Conservation (phyloP, 257 asterid genomes). For the Cinchona pubescens region DNA sequence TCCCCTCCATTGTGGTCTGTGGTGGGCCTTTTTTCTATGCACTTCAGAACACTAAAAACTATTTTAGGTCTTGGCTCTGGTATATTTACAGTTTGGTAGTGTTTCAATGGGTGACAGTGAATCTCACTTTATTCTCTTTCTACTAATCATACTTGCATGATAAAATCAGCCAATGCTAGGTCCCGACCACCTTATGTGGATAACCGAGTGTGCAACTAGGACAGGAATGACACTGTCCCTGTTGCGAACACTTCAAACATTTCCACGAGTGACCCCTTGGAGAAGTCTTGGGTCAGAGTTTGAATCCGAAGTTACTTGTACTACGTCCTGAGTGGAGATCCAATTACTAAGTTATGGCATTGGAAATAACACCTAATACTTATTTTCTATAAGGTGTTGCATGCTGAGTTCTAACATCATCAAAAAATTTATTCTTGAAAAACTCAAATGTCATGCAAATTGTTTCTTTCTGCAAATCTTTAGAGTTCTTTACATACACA, state of each 20-base stretch:
- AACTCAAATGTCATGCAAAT: not conserved
- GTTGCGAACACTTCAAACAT: conserved; percentile 4
- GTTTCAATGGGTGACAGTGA: conserved; percentile 19
- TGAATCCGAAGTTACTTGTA: not conserved
- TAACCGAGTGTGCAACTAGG: conserved; percentile 12
- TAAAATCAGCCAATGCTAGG: conserved; percentile 22
- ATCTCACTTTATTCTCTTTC: conserved; percentile 16
- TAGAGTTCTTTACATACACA: too few species aligned
- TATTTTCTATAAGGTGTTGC: not conserved
- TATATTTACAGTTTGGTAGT: not conserved
- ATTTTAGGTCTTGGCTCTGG: not conserved
- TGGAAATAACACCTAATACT: not conserved
- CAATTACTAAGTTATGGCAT: not conserved
- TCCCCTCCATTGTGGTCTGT: not conserved
- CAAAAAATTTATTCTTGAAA: not conserved
- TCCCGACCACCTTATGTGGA: conserved; percentile 25
- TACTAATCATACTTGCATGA: conserved; percentile 13
- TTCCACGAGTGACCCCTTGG: not conserved
- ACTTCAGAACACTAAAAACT: not conserved
- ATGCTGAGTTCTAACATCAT: not conserved
- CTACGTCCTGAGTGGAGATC: not conserved
- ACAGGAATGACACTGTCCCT: not conserved
- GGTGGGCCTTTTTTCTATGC: conserved; percentile 9
- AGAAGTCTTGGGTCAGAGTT: not conserved
- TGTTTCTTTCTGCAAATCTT: not conserved